These are phyloP conservation scores for Boechera stricta DNA, from an alignment of 345 rosid species.

Conservation along the genomic window DNA sequence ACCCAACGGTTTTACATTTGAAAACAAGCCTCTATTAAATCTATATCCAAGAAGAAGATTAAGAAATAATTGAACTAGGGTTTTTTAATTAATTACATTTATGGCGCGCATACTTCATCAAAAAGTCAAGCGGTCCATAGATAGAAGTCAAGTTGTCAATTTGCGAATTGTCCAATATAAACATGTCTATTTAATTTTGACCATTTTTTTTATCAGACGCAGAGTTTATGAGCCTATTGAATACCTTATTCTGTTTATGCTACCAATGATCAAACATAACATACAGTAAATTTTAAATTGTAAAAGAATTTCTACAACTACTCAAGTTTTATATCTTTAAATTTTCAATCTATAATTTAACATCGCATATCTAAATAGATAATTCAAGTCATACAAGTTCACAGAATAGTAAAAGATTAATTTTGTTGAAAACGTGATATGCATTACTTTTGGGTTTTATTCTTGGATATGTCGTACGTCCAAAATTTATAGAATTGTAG, in stretches of 20 bases:
- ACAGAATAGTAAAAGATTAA: background rate
- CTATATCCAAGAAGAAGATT: background rate
- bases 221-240: background rate
- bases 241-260: background rate
- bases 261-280: background rate
- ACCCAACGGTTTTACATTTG: background rate
- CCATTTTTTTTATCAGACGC: background rate
- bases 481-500: too few species aligned
- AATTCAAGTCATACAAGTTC: background rate
- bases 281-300: background rate
- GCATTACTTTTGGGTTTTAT: background rate
- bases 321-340: background rate
- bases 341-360: background rate
- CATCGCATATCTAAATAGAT: background rate
- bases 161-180: background rate
- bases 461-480: background rate
- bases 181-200: background rate
- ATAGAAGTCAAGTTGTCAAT: conserved; percentile 11
- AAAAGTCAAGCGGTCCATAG: background rate
- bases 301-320: background rate
- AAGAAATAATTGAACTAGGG: background rate
- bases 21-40: background rate
- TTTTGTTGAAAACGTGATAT: background rate
- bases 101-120: background rate
- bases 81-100: background rate